Evolutionary conservation across 1,284 basidiomycete species (phyloP).

Genomic region (Ganoderma multipileum): DNA sequence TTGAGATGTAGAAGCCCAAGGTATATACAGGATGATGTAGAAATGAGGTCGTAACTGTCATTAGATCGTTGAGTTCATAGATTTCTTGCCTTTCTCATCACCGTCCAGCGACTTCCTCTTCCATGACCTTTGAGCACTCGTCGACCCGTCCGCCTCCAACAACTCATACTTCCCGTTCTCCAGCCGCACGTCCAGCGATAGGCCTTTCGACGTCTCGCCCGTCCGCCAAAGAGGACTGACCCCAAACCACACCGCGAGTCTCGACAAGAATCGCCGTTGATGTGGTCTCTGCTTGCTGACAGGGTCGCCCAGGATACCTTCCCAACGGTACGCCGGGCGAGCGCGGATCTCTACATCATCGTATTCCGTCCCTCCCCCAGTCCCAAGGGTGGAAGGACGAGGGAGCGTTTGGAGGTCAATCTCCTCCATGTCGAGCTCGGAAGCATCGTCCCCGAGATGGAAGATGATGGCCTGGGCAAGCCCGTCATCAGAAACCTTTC

Average conservation of each 20-base stretch:
- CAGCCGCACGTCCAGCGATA: constrained; percentile 64
- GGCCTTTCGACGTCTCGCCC: constrained; percentile 55
- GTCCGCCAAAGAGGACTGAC: constrained; percentile 66
- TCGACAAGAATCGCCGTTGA: constrained; percentile 52
- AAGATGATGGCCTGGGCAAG: constrained; percentile 62
- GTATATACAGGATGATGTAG: constrained; percentile 10
- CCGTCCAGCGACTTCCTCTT: constrained; percentile 3
- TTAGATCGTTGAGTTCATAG: constrained; percentile 15
- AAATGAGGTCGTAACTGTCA: constrained; percentile 20
- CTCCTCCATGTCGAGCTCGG: constrained; percentile 67
- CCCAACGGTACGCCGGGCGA: constrained; percentile 72
- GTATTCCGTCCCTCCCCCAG: constrained; percentile 77
- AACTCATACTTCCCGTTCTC: constrained; percentile 65
- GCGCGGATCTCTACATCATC: constrained; percentile 66
- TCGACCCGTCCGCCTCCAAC: constrained; percentile 34
- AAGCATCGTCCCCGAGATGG: constrained; percentile 58
- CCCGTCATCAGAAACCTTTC: not conserved
- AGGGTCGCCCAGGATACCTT: constrained; percentile 70
- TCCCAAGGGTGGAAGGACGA: constrained; percentile 61
- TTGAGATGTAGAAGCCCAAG: not conserved
- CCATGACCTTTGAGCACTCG: not conserved
- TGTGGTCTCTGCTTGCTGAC: constrained; percentile 44
- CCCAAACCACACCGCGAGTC: constrained; percentile 71
- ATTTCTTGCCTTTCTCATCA: constrained; percentile 15
- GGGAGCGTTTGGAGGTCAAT: constrained; percentile 60